A percentile compares a stretch with the other conserved stretches of the same genome.
phyloP scores from a whole-genome alignment of 2,329 filamentous ascomycete species.

The Pseudogymnoascus sp. region DNA sequence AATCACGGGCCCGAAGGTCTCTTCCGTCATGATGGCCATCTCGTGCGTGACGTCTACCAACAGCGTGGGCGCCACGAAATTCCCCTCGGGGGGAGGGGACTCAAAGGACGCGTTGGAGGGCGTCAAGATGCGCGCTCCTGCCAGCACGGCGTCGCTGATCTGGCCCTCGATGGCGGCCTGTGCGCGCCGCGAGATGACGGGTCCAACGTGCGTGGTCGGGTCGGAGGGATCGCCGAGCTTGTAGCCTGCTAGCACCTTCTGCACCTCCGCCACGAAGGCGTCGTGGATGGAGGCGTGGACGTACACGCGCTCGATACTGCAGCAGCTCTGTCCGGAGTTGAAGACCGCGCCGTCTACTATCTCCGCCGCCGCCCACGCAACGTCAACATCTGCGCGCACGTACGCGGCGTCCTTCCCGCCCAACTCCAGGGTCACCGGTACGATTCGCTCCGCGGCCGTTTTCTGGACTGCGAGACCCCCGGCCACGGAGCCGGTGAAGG shows the following conservation, averaged over 20 bases:
- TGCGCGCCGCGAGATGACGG: conserved; percentile 75
- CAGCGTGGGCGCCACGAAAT: conserved; percentile 81
- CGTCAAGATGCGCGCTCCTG: conserved; percentile 77
- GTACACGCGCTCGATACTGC: conserved; percentile 84
- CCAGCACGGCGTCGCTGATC: conserved; percentile 70
- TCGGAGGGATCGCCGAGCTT: conserved; percentile 82
- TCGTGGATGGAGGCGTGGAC: conserved; percentile 81
- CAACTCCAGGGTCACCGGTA: conserved; percentile 81
- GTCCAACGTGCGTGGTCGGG: conserved; percentile 71
- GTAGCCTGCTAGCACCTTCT: conserved; percentile 73
- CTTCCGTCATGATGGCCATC: conserved; percentile 85
- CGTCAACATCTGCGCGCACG: conserved; percentile 73
- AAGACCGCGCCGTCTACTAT: conserved; percentile 95
- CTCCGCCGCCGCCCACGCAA: conserved; percentile 85
- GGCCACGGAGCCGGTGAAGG: conserved; percentile 89
- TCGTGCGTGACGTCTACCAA: conserved; percentile 69
- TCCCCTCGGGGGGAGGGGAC: conserved; percentile 65
- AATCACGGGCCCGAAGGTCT: conserved; percentile 91
- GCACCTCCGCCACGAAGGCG: conserved; percentile 67
- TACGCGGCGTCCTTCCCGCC: conserved; percentile 95
- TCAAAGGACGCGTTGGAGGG: conserved; percentile 72
- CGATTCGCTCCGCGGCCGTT: conserved; percentile 73
- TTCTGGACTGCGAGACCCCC: conserved; percentile 80
- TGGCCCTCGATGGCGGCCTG: conserved; percentile 70
- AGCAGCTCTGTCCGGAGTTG: conserved; percentile 98